These are phyloP conservation scores for Nicotiana noctiflora DNA, from an alignment of 257 asterid species.

Conservation along the genomic window DNA sequence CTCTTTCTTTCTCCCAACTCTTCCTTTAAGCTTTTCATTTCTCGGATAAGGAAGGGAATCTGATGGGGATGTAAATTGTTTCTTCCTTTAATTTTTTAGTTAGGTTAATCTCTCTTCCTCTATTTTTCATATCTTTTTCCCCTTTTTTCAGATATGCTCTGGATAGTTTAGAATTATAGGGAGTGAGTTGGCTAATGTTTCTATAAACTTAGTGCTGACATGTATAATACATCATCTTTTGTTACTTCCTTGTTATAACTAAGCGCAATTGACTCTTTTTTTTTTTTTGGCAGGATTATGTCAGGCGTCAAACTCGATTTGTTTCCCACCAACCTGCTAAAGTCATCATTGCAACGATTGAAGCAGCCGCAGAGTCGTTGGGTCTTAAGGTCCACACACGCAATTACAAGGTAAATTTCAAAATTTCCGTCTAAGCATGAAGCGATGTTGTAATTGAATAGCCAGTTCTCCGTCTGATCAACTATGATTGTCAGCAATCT, in stretches of 20 bases:
- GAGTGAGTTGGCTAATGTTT: not conserved
- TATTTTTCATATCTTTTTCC: not conserved
- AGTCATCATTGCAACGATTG: slow-evolving; percentile 57
- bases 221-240: not conserved
- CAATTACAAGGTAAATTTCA: slow-evolving; percentile 58
- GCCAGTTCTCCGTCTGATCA: not conserved
- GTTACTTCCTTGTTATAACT: not conserved
- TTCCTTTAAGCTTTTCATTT: not conserved
- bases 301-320: slow-evolving; percentile 91
- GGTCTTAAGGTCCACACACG: slow-evolving; percentile 78
- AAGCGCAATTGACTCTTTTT: not conserved
- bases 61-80: not conserved
- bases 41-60: not conserved
- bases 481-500: not conserved
- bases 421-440: not conserved
- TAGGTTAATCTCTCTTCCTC: not conserved
- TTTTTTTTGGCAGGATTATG: slow-evolving; percentile 50
- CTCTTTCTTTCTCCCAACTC: not conserved
- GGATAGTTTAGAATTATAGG: not conserved
- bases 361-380: slow-evolving; percentile 72
- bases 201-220: not conserved
- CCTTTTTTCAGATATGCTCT: not conserved
- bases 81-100: not conserved
- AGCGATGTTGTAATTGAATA: not conserved
- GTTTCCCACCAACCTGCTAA: slow-evolving; percentile 84